Conservation (phyloP, 140 eudicot genomes). For the Oenanthe javanica region DNA sequence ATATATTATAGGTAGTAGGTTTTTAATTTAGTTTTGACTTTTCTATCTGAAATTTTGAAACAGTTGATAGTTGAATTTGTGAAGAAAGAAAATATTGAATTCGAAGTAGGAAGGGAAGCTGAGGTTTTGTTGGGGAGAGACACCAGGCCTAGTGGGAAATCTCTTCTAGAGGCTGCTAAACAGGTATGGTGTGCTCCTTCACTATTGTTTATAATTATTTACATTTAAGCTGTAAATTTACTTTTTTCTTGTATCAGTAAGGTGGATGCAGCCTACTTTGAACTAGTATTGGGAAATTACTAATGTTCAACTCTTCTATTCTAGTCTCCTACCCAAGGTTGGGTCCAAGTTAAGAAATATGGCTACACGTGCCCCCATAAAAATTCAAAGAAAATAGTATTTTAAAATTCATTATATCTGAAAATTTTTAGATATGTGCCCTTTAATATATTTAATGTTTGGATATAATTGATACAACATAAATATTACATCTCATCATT, state of each 20-base stretch:
- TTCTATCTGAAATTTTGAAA: conserved; percentile 6
- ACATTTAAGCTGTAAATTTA: neutral
- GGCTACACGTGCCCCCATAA: neutral
- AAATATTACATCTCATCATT: neutral
- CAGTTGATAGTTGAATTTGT: conserved; percentile 65
- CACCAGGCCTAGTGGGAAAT: conserved; percentile 91
- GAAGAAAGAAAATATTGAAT: conserved; percentile 55
- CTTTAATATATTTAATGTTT: neutral
- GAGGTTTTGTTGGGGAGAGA: conserved; percentile 70
- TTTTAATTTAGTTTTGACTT: too few species aligned
- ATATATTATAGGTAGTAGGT: too few species aligned
- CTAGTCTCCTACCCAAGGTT: neutral
- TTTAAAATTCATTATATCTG: neutral
- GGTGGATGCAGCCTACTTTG: neutral
- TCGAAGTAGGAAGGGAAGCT: conserved; percentile 46
- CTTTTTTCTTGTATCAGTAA: neutral
- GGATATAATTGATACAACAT: neutral
- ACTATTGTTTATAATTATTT: neutral
- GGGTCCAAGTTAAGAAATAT: neutral
- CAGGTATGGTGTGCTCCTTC: conserved; percentile 37
- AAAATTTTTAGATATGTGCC: neutral
- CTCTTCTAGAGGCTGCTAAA: conserved; percentile 79
- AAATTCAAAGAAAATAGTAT: neutral
- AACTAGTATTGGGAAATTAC: neutral
- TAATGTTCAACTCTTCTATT: neutral